Percentiles rank a stretch among this genome's conserved stretches.
These are phyloP conservation scores for Spinellus fusiger DNA, from an alignment of 192 early-diverging fungal species.

Conservation along the genomic window DNA sequence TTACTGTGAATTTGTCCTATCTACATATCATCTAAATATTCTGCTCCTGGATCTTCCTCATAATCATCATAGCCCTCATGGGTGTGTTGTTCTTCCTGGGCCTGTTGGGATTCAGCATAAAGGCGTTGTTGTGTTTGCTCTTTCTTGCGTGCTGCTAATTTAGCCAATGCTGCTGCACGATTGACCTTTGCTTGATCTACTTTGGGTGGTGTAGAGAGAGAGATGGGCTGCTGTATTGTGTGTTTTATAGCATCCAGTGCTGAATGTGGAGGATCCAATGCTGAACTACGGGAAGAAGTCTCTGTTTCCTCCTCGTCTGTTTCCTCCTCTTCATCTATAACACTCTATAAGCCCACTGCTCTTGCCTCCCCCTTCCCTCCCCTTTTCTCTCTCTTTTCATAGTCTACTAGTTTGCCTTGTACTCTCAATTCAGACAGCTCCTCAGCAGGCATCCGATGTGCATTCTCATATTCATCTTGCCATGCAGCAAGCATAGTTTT, in stretches of 20 bases:
- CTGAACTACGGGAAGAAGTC: too few relatives aligned
- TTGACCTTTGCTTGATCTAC: background rate
- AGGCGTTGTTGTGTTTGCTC: background rate
- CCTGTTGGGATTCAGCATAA: too few relatives aligned
- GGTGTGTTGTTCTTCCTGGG: too few relatives aligned
- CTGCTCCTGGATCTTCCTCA: background rate
- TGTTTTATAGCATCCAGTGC: too few relatives aligned
- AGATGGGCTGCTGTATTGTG: too few relatives aligned
- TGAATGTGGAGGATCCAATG: too few relatives aligned
- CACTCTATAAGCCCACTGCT: background rate
- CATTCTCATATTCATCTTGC: constrained; percentile 6
- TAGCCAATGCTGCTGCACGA: background rate
- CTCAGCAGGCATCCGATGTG: background rate
- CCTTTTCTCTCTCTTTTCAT: background rate
- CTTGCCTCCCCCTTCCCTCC: background rate
- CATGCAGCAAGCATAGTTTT: background rate
- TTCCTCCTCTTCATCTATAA: background rate
- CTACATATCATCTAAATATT: background rate
- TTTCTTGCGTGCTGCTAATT: background rate
- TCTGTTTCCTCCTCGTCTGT: background rate
- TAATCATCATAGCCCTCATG: background rate
- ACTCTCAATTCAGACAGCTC: constrained; percentile 13
- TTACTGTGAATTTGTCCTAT: background rate
- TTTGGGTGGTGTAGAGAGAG: too few relatives aligned
- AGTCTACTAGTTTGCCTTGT: constrained; percentile 11